Conservation (phyloP, 768 basidiomycete genomes). For the Calocera cornea region DNA sequence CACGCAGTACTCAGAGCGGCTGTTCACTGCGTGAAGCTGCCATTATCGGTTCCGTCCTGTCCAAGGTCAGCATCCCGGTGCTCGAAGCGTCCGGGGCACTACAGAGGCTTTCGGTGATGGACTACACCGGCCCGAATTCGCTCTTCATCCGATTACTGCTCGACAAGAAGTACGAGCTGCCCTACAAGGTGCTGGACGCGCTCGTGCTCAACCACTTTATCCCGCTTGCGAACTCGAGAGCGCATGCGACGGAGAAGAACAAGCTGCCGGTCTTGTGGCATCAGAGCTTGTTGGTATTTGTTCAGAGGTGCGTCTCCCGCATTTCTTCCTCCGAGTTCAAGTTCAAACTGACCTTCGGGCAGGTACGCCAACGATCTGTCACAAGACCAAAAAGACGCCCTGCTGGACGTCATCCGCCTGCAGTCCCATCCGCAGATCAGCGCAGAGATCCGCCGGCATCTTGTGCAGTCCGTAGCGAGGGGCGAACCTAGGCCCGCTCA, state of each 20-base stretch:
- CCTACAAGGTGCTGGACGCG: constrained; percentile 94
- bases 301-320: constrained; percentile 52
- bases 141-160: constrained; percentile 92
- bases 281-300: constrained; percentile 87
- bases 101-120: constrained; percentile 87
- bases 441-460: constrained; percentile 76
- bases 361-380: constrained; percentile 92
- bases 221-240: constrained; percentile 72
- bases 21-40: constrained; percentile 91
- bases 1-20: constrained; percentile 36
- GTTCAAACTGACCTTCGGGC: background rate
- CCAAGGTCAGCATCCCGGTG: constrained; percentile 87
- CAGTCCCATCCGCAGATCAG: constrained; percentile 80
- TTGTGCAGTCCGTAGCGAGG: constrained; percentile 25
- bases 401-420: constrained; percentile 82
- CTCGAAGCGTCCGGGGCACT: constrained; percentile 92
- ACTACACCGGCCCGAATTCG: constrained; percentile 89
- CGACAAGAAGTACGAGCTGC: constrained; percentile 95
- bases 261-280: constrained; percentile 97
- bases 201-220: constrained; percentile 92
- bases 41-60: constrained; percentile 80
- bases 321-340: background rate
- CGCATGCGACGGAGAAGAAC: constrained; percentile 47
- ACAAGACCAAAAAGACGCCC: constrained; percentile 91
- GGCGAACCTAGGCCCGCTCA: constrained; percentile 25